Percentiles rank a stretch among this genome's conserved stretches.
phyloP scores from a whole-genome alignment of 768 basidiomycete genomes.

The Filobasidium wieringae region DNA sequence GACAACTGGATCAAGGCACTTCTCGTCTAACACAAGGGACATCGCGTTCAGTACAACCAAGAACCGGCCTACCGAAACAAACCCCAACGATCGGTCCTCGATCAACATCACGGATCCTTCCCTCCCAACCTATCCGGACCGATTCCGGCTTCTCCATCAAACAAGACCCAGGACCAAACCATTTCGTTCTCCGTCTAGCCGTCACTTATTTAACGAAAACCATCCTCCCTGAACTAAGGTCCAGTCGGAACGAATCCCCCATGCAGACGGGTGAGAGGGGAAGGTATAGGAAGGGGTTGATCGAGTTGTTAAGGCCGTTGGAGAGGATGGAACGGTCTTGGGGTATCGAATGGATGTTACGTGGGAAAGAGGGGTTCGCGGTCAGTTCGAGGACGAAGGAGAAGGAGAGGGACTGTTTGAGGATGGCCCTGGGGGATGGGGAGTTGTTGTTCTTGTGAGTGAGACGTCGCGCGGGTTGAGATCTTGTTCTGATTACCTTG shows the following conservation, averaged over 20 bases:
- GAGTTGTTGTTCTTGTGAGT: slow-evolving; percentile 83
- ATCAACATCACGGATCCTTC: too few relatives aligned
- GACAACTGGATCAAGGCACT: not conserved
- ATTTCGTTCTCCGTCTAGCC: slow-evolving; percentile 27
- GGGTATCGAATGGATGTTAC: slow-evolving; percentile 50
- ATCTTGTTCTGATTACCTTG: not conserved
- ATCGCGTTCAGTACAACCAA: not conserved
- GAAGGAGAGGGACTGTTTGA: slow-evolving; percentile 59
- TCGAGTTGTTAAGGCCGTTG: slow-evolving; percentile 49
- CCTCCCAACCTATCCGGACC: too few relatives aligned
- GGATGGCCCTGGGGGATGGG: slow-evolving; percentile 68
- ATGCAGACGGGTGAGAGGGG: not conserved
- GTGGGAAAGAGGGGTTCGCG: slow-evolving; percentile 42
- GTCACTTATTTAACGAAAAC: slow-evolving; percentile 25
- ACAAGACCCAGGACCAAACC: slow-evolving; percentile 14
- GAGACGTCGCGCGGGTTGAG: not conserved
- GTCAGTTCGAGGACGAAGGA: slow-evolving; percentile 52
- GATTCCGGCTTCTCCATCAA: too few relatives aligned
- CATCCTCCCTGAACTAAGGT: slow-evolving; percentile 21
- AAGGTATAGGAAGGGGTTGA: slow-evolving; percentile 15
- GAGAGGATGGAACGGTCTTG: slow-evolving; percentile 62
- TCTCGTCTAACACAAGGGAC: not conserved
- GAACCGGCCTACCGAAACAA: not conserved
- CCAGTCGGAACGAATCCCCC: not conserved
- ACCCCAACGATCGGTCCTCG: not conserved